Evolutionary conservation across 208 protist species (phyloP).

Genomic region (Eutreptiella sp.): DNA sequence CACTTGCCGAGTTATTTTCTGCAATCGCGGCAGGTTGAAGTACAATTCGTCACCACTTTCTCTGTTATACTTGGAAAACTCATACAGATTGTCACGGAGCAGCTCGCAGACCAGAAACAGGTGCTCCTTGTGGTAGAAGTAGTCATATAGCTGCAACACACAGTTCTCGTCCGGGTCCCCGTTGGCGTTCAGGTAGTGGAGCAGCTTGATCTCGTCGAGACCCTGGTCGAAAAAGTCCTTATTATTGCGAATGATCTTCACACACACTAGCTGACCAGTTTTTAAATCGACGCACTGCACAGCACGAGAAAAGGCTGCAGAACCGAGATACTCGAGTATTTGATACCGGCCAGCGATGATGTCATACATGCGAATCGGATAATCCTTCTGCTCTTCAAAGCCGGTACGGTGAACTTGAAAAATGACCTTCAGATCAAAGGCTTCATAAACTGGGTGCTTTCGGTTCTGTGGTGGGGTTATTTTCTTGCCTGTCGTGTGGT

Average conservation of each 20-base stretch:
- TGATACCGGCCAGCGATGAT: conserved; percentile 86
- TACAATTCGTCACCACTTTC: conserved; percentile 77
- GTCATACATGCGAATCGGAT: conserved; percentile 71
- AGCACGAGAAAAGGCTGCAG: conserved; percentile 84
- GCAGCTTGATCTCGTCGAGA: conserved; percentile 91
- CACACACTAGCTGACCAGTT: conserved; percentile 62
- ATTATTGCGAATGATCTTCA: conserved; percentile 96
- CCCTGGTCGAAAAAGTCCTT: conserved; percentile 96
- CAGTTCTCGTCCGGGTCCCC: conserved; percentile 74
- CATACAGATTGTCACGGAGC: conserved; percentile 89
- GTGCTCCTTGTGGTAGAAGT: conserved; percentile 94
- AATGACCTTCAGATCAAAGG: conserved; percentile 77
- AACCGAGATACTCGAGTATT: conserved; percentile 84
- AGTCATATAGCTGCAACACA: conserved; percentile 82
- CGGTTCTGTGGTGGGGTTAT: no score
- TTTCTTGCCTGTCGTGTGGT: no score
- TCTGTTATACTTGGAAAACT: conserved; percentile 89
- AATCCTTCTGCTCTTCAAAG: conserved; percentile 83
- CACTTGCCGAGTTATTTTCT: conserved; percentile 64
- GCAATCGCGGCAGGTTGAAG: conserved; percentile 82
- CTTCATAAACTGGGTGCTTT: no score
- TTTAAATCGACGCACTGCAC: conserved; percentile 85
- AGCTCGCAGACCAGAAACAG: conserved; percentile 92
- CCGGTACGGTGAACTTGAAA: conserved; percentile 81
- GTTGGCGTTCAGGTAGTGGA: conserved; percentile 82